These are phyloP conservation scores for Candida labiduridarum DNA, from an alignment of 1,139 yeast genomes.

Conservation along the genomic window DNA sequence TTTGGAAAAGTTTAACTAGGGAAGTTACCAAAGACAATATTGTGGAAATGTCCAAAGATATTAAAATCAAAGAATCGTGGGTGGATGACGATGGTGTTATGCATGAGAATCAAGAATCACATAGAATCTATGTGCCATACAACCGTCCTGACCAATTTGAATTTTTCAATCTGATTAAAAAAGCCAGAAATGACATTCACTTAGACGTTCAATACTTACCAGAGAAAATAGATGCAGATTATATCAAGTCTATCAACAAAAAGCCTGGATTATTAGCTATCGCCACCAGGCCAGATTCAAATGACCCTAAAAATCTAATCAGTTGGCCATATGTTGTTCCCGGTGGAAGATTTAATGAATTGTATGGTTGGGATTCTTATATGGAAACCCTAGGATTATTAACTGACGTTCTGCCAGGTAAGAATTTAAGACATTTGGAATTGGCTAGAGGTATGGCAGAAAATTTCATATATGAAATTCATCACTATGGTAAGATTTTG, in stretches of 20 bases:
- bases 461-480: conserved; percentile 87
- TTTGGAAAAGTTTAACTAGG: conserved; percentile 83
- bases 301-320: conserved; percentile 51
- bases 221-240: conserved; percentile 62
- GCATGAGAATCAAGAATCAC: conserved; percentile 42
- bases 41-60: conserved; percentile 76
- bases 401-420: conserved; percentile 57
- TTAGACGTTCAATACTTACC: conserved; percentile 79
- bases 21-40: conserved; percentile 62
- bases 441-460: conserved; percentile 91
- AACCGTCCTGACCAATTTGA: conserved; percentile 72
- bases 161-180: conserved; percentile 60
- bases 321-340: conserved; percentile 94
- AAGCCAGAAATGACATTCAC: conserved; percentile 55
- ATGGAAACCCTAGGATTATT: conserved; percentile 87
- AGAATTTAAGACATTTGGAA: conserved; percentile 37
- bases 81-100: conserved; percentile 35
- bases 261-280: conserved; percentile 87
- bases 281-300: conserved; percentile 60
- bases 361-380: conserved; percentile 98
- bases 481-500: conserved; percentile 87
- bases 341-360: conserved; percentile 95
- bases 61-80: conserved; percentile 69
- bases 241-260: conserved; percentile 73
- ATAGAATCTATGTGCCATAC: conserved; percentile 79